Evolutionary conservation across 257 asterid species (phyloP).

Genomic region (Petunia axillaris): DNA sequence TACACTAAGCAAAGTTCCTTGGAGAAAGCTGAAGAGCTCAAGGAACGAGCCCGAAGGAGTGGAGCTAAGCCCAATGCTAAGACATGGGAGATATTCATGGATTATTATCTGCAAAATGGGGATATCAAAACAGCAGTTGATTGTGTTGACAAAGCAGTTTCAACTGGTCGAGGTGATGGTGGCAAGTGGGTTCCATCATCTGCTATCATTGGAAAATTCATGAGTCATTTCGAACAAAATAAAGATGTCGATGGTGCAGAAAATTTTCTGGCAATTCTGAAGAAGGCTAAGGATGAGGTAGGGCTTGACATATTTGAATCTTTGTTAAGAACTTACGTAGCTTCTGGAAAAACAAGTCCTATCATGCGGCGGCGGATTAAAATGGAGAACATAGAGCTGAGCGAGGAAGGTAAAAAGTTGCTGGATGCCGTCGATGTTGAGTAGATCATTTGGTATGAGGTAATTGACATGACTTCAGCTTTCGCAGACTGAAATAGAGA

Average conservation of each 20-base stretch:
- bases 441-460: conserved; percentile 33
- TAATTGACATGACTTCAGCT: background rate
- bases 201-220: conserved; percentile 47
- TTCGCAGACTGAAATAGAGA: conserved; percentile 22
- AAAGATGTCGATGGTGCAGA: conserved; percentile 82
- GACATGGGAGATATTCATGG: conserved; percentile 86
- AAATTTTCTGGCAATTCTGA: conserved; percentile 56
- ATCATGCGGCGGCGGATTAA: conserved; percentile 68
- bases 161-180: conserved; percentile 68
- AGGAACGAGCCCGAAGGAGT: conserved; percentile 56
- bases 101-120: conserved; percentile 62
- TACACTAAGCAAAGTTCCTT: conserved; percentile 58
- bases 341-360: conserved; percentile 68
- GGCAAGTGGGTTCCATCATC: conserved; percentile 65
- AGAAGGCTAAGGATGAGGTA: conserved; percentile 55
- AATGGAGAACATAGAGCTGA: conserved; percentile 85
- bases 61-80: conserved; percentile 76
- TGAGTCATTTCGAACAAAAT: conserved; percentile 63
- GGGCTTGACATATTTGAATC: conserved; percentile 60
- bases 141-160: conserved; percentile 59
- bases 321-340: conserved; percentile 69
- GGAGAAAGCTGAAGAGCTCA: conserved; percentile 72
- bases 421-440: conserved; percentile 57
- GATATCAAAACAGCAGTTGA: conserved; percentile 58
- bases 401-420: conserved; percentile 66